phyloP scores from a whole-genome alignment of 495 filamentous ascomycete genomes.

The Pseudevernia furfuracea region DNA sequence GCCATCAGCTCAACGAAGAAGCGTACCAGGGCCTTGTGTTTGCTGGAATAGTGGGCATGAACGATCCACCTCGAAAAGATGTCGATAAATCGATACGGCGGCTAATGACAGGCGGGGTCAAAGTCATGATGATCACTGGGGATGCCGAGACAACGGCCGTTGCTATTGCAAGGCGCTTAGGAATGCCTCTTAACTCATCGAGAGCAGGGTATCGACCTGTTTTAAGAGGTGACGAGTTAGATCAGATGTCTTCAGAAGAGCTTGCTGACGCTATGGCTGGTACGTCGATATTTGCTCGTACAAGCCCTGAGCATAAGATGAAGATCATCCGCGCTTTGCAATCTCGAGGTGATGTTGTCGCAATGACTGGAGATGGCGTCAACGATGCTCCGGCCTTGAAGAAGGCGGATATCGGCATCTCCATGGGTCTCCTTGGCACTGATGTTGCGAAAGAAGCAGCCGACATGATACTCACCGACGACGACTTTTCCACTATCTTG shows the following conservation, averaged over 20 bases:
- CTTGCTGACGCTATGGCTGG: conserved; percentile 74
- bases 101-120: conserved; percentile 86
- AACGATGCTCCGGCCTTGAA: conserved; percentile 97
- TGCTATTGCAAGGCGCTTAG: conserved; percentile 85
- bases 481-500: conserved; percentile 95
- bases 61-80: conserved; percentile 82
- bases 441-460: conserved; percentile 98
- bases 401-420: conserved; percentile 95
- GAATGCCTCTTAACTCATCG: conserved; percentile 60
- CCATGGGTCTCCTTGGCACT: conserved; percentile 91
- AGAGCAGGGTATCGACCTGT: conserved; percentile 51
- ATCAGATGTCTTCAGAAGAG: conserved; percentile 78
- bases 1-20: conserved; percentile 52
- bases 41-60: conserved; percentile 92
- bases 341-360: conserved; percentile 88
- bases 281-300: conserved; percentile 90
- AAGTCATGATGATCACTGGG: conserved; percentile 98
- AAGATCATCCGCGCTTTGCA: conserved; percentile 92
- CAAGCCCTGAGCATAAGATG: conserved; percentile 94
- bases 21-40: conserved; percentile 77
- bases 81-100: conserved; percentile 85
- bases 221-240: conserved; percentile 80
- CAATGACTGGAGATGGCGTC: conserved; percentile 97
- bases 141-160: conserved; percentile 91
- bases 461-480: conserved; percentile 98